Evolutionary conservation across 129 eudicot genomes (phyloP).

Genomic region (Flaveria trinervia): DNA sequence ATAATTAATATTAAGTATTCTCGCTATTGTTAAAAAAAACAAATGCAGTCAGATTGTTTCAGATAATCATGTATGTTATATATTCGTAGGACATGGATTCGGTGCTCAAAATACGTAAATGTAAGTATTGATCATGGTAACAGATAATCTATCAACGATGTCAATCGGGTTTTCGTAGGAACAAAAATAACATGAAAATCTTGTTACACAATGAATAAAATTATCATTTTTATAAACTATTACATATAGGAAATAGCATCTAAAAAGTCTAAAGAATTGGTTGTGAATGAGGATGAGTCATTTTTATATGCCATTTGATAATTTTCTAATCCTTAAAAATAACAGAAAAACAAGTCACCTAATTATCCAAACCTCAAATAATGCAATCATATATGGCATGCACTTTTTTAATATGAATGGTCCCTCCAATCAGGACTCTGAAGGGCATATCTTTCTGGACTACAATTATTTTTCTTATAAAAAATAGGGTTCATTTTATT

Average conservation of each 20-base stretch:
- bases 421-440: constrained; percentile 23
- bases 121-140: not conserved
- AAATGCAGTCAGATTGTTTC: no score
- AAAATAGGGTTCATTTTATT: not conserved
- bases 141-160: not conserved
- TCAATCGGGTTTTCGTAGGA: not conserved
- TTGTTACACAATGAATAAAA: not conserved
- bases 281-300: not conserved
- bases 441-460: constrained; percentile 25
- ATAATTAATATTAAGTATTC: no score
- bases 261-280: constrained; percentile 19
- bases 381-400: not conserved
- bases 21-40: no score
- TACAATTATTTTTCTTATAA: not conserved
- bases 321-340: not conserved
- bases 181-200: not conserved
- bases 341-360: constrained; percentile 1
- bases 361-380: constrained; percentile 22
- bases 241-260: not conserved
- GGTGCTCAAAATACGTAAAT: not conserved
- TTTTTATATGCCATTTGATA: not conserved
- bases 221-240: not conserved
- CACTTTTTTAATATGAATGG: constrained; percentile 6
- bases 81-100: not conserved
- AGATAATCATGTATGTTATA: not conserved